Percentiles rank a stretch among this genome's conserved stretches.
Evolutionary conservation across 2,329 filamentous ascomycete species (phyloP).

Genomic region (Fusarium sterilihyphosum): DNA sequence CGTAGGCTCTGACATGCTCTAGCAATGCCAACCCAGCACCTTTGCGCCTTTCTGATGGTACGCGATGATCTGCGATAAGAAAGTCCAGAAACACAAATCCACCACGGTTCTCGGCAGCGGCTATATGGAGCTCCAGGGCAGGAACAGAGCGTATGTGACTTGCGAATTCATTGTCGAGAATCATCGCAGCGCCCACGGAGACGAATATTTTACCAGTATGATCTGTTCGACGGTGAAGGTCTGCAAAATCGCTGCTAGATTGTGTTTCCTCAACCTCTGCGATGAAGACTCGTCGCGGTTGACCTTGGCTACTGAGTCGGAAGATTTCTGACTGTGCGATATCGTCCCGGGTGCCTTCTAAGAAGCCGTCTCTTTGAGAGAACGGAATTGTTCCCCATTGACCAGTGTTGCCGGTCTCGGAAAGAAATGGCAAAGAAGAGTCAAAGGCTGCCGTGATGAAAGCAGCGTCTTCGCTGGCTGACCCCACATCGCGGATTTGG

Average conservation of each 20-base stretch:
- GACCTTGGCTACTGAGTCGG: background rate
- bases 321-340: background rate
- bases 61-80: background rate
- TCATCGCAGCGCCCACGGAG: background rate
- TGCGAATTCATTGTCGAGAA: background rate
- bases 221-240: rapidly evolving
- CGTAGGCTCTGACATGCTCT: background rate
- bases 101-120: background rate
- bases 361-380: rapidly evolving
- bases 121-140: rapidly evolving
- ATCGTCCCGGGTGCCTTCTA: rapidly evolving
- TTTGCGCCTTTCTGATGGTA: background rate
- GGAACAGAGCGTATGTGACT: rapidly evolving
- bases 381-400: background rate
- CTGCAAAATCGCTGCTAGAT: rapidly evolving
- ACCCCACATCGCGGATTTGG: background rate
- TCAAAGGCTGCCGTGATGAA: background rate
- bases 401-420: background rate
- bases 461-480: rapidly evolving
- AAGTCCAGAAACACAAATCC: background rate
- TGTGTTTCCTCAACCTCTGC: background rate
- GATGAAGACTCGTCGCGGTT: background rate
- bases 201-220: rapidly evolving
- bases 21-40: background rate
- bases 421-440: background rate